Conservation (phyloP, 2,329 filamentous ascomycete species). For the Elsinoe fawcettii region DNA sequence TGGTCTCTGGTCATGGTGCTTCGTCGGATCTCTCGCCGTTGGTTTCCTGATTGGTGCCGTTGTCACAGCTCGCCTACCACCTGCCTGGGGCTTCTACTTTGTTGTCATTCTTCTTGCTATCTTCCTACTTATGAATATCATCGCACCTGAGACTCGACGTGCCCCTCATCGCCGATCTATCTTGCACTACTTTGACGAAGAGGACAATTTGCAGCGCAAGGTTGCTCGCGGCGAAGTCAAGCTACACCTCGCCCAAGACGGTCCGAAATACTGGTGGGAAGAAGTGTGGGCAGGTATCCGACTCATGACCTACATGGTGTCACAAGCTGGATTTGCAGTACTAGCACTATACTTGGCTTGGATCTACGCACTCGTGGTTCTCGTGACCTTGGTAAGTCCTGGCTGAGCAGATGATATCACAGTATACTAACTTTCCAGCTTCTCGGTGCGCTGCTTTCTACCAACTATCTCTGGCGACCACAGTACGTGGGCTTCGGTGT, state of each 20-base stretch:
- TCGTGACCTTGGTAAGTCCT: constrained; percentile 58
- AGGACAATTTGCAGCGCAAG: constrained; percentile 43
- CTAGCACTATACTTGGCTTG: constrained; percentile 66
- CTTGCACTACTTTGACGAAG: constrained; percentile 50
- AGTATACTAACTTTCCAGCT: constrained; percentile 34
- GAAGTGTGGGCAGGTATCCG: constrained; percentile 64
- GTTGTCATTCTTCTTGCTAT: constrained; percentile 59
- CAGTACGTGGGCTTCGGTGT: constrained; percentile 60
- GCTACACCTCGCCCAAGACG: constrained; percentile 64
- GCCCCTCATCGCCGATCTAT: constrained; percentile 62
- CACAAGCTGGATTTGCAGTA: constrained; percentile 65
- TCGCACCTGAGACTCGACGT: constrained; percentile 64
- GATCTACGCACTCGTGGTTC: constrained; percentile 69
- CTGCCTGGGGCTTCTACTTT: constrained; percentile 69
- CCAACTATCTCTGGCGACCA: constrained; percentile 57
- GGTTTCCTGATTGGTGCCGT: constrained; percentile 65
- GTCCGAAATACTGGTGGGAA: constrained; percentile 69
- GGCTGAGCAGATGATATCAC: not conserved
- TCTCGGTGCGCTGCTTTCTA: constrained; percentile 63
- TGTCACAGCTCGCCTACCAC: constrained; percentile 57
- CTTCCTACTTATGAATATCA: constrained; percentile 60
- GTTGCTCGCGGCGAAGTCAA: constrained; percentile 67
- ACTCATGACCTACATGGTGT: constrained; percentile 62
- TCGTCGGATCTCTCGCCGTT: constrained; percentile 61
- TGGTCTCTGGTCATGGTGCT: constrained; percentile 70